Percentiles rank a stretch among this genome's conserved stretches.
phyloP scores from a whole-genome alignment of 768 basidiomycete genomes.

The Lactifluus pinguis region DNA sequence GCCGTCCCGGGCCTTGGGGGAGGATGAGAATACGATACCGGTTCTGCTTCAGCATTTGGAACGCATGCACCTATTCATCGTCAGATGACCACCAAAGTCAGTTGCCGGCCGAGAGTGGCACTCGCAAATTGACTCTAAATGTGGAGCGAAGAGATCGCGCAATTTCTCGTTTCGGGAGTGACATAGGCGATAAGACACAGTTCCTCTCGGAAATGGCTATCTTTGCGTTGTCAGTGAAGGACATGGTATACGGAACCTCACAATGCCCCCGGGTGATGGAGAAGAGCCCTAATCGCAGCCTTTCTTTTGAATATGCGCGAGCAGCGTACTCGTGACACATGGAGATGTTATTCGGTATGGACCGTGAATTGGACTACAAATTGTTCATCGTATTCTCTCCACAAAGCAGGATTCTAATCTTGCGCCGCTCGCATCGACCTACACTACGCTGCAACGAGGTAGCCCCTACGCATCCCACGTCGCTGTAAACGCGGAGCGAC shows the following conservation, averaged over 20 bases:
- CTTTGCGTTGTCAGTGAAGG: too few species aligned
- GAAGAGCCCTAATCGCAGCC: too few species aligned
- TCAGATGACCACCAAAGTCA: too few species aligned
- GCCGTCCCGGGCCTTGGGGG: not conserved
- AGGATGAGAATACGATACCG: not conserved
- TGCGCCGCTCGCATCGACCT: slow-evolving; percentile 14
- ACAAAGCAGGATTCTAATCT: slow-evolving; percentile 2
- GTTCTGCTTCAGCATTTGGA: not conserved
- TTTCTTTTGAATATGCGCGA: not conserved
- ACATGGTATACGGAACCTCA: too few species aligned
- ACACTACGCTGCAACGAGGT: slow-evolving; percentile 25
- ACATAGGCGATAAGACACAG: too few species aligned
- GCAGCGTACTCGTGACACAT: not conserved
- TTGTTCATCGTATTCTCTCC: not conserved
- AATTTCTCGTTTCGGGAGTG: too few species aligned
- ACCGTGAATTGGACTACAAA: not conserved
- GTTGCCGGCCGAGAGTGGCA: too few species aligned
- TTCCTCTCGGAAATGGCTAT: too few species aligned
- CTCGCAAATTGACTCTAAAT: too few species aligned
- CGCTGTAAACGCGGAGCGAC: slow-evolving; percentile 21
- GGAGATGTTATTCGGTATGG: not conserved
- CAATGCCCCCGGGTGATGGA: too few species aligned
- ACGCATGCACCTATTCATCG: not conserved
- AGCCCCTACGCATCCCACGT: slow-evolving; percentile 23
- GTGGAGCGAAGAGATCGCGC: too few species aligned